Evolutionary conservation across 257 asterid genomes (phyloP), one percentile per base, ranked within the genome.

Genomic region (Agastache rugosa): DNA sequence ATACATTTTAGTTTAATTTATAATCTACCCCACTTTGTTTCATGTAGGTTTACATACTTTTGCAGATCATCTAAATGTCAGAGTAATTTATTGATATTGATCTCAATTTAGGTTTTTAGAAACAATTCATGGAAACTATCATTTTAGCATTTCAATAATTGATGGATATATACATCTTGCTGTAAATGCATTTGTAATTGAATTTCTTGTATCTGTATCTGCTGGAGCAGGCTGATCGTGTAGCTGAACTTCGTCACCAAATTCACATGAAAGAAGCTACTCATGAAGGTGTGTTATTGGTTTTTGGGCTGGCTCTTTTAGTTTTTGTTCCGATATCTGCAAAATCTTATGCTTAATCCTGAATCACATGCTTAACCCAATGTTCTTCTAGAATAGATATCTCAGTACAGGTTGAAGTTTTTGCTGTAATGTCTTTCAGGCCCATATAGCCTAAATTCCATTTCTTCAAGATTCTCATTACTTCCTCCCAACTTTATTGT

Each of bases 201-300:
- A 12, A 67, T 65, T 64, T 78, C 67, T 19, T 74, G 34, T 70
- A 42, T 66, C 45, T 63, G 64, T 39, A 15, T 80, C 70, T 77
- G 72, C 68, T 85, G 77, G 83, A 77, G 55, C 75, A 91, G 98
- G 90, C 78, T 80, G 85, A 84, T 82, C 86, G 64, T 64, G 70
- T 93, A 29, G 81, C 95, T 66, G 87, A 87, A 69, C 91, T 91
- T 50, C 96, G 93, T 51, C 88, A 78, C 80, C 89, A 86, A 60
- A 59, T 87, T 80, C 92, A 84, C 62, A 64, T 78, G 74, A 93
- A 90, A 84, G 97, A 93, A 85, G 89, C 89, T 63, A 71, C 77
- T 63, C 88, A 71, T 60, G 98, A 87, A 88, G 98, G 98, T 91
- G 68, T 68, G 74, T 31, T 66, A 45, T 66, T 77, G 48, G 55